phyloP scores from a whole-genome alignment of 768 basidiomycete species.

The Paxillus involutus region DNA sequence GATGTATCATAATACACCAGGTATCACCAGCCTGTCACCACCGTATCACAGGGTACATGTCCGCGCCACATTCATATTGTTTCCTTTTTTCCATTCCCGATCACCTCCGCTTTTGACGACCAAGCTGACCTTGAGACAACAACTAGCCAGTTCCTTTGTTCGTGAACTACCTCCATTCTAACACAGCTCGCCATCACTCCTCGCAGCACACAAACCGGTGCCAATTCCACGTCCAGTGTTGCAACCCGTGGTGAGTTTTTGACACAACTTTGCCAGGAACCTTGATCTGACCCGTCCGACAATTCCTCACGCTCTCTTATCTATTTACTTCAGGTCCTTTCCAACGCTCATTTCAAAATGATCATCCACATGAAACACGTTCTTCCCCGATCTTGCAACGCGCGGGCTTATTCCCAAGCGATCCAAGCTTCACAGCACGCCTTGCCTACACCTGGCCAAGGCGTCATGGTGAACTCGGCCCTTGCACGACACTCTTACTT shows the following conservation, averaged over 20 bases:
- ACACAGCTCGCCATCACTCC: not conserved
- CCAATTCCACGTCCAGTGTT: not conserved
- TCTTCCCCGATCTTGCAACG: slow-evolving; percentile 1
- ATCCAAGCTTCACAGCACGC: not conserved
- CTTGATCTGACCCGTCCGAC: not conserved
- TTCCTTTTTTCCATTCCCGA: no score
- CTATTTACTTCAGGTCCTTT: slow-evolving; percentile 5
- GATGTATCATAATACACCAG: not conserved
- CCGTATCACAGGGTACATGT: no score
- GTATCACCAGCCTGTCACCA: no score
- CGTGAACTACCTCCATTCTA: no score
- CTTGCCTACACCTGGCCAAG: not conserved
- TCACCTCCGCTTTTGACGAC: no score
- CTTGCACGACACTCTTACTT: slow-evolving; percentile 41
- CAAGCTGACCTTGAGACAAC: no score
- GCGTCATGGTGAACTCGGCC: not conserved
- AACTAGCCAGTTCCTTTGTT: no score
- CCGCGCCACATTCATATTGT: no score
- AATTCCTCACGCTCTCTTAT: not conserved
- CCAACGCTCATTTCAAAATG: not conserved
- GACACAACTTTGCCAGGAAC: not conserved
- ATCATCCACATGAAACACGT: slow-evolving; percentile 12
- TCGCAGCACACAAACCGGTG: no score
- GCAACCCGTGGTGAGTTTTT: not conserved
- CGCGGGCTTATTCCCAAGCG: slow-evolving; percentile 11